A percentile compares a stretch with the other conserved stretches of the same genome.
Evolutionary conservation across 2,329 filamentous ascomycete genomes (phyloP).

Genomic region (Ceratocystis diversiconidia): DNA sequence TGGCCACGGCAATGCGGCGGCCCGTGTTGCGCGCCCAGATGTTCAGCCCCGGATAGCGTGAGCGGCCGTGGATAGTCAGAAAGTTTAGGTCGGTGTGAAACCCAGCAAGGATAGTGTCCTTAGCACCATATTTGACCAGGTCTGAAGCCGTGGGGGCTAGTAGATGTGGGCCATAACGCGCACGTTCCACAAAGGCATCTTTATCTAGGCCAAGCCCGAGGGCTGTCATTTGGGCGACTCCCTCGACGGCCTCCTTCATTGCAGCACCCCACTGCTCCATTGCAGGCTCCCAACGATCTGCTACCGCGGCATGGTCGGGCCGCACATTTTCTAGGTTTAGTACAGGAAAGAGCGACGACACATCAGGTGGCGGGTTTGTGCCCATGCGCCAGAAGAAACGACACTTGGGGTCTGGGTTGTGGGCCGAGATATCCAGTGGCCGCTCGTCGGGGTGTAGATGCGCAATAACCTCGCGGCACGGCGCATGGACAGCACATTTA

Average conservation of each 20-base stretch:
- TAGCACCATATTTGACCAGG: slow-evolving; percentile 36
- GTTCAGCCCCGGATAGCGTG: slow-evolving; percentile 46
- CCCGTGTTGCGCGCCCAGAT: slow-evolving; percentile 52
- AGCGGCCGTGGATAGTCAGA: slow-evolving; percentile 49
- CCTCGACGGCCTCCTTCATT: slow-evolving; percentile 46
- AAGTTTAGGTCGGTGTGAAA: slow-evolving; percentile 54
- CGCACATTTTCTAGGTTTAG: slow-evolving; percentile 42
- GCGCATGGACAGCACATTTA: slow-evolving; percentile 48
- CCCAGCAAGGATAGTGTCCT: slow-evolving; percentile 46
- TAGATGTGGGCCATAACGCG: slow-evolving; percentile 45
- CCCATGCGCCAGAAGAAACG: slow-evolving; percentile 50
- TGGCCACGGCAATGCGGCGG: slow-evolving; percentile 42
- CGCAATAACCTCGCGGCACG: slow-evolving; percentile 42
- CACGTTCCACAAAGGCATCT: slow-evolving; percentile 40
- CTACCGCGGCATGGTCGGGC: slow-evolving; percentile 36
- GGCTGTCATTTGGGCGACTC: slow-evolving; percentile 45
- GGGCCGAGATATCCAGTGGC: slow-evolving; percentile 42
- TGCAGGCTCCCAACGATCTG: slow-evolving; percentile 36
- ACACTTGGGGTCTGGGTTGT: slow-evolving; percentile 46
- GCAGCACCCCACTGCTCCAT: slow-evolving; percentile 45
- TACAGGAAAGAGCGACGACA: slow-evolving; percentile 36
- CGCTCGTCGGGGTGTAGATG: slow-evolving; percentile 40
- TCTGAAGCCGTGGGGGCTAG: slow-evolving; percentile 48
- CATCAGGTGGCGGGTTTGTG: slow-evolving; percentile 31
- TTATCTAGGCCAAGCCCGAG: slow-evolving; percentile 40